A percentile compares a stretch with the other conserved stretches of the same genome.
These are phyloP conservation scores for Alternaria novae-zelandiae DNA, from an alignment of 2,329 filamentous ascomycete genomes.

Conservation along the genomic window DNA sequence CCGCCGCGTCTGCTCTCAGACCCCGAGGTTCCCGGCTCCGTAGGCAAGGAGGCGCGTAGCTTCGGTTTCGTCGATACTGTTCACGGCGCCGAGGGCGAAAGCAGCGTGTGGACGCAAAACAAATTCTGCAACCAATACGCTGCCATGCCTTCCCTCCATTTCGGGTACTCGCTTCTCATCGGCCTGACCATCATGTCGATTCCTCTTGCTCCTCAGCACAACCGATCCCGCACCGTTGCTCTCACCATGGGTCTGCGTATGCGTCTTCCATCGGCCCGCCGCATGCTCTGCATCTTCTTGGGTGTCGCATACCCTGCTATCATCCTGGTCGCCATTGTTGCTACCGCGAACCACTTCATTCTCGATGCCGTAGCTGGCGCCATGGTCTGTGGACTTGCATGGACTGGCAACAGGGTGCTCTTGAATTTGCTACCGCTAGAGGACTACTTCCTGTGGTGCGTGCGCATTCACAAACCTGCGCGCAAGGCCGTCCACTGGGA, in stretches of 20 bases:
- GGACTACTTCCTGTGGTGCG: constrained; percentile 69
- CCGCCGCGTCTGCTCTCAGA: constrained; percentile 64
- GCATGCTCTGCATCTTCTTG: constrained; percentile 56
- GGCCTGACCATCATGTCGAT: constrained; percentile 72
- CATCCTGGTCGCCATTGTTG: constrained; percentile 72
- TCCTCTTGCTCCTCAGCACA: constrained; percentile 64
- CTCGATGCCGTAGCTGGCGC: constrained; percentile 74
- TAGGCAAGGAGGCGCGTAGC: constrained; percentile 65
- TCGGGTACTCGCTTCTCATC: constrained; percentile 76
- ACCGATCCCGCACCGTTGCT: constrained; percentile 49
- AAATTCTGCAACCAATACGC: constrained; percentile 78
- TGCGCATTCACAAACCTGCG: constrained; percentile 70
- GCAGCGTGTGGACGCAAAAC: constrained; percentile 75
- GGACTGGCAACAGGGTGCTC: constrained; percentile 62
- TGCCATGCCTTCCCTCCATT: constrained; percentile 79
- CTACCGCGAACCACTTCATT: constrained; percentile 75
- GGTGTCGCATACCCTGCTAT: constrained; percentile 69
- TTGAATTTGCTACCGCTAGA: constrained; percentile 70
- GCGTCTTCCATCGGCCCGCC: constrained; percentile 57
- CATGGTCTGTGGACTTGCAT: constrained; percentile 68
- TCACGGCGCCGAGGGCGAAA: constrained; percentile 63
- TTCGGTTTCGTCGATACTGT: constrained; percentile 67
- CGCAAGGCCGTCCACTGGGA: constrained; percentile 23
- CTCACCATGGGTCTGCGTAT: constrained; percentile 39
- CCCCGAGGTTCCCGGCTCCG: constrained; percentile 58